Conservation (phyloP, 495 filamentous ascomycete genomes). For the Aspergillus incahuasiensis region DNA sequence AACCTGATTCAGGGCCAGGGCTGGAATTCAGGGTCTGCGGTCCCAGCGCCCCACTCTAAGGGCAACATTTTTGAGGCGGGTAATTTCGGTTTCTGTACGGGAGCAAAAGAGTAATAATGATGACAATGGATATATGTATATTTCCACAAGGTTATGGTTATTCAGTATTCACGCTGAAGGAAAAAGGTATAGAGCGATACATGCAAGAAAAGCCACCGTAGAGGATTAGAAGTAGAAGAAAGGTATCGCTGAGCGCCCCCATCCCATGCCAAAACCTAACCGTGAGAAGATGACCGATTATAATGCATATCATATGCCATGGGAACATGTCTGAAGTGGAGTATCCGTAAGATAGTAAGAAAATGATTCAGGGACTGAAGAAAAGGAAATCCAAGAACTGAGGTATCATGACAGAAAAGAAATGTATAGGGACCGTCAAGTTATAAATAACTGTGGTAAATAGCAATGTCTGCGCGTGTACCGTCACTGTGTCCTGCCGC, state of each 20-base stretch:
- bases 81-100: neutral
- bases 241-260: constrained; percentile 8
- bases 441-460: neutral
- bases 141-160: neutral
- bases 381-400: constrained; percentile 9
- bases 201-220: constrained; percentile 9
- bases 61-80: neutral
- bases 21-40: neutral
- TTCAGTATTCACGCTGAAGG: neutral
- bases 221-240: constrained; percentile 10
- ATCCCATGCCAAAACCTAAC: constrained; percentile 11
- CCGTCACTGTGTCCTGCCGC: neutral
- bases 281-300: constrained; percentile 16
- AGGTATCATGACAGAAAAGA: constrained; percentile 10
- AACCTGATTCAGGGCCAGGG: constrained; percentile 6
- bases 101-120: neutral
- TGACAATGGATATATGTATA: neutral
- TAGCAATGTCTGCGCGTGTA: neutral
- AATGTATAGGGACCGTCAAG: constrained; percentile 8
- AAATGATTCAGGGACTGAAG: constrained; percentile 1
- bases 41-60: neutral
- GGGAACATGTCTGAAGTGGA: constrained; percentile 10
- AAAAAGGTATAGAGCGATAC: constrained; percentile 3
- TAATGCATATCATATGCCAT: constrained; percentile 12
- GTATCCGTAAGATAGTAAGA: constrained; percentile 3